Conservation (phyloP, 257 asterid genomes). For the Agastache rugosa region DNA sequence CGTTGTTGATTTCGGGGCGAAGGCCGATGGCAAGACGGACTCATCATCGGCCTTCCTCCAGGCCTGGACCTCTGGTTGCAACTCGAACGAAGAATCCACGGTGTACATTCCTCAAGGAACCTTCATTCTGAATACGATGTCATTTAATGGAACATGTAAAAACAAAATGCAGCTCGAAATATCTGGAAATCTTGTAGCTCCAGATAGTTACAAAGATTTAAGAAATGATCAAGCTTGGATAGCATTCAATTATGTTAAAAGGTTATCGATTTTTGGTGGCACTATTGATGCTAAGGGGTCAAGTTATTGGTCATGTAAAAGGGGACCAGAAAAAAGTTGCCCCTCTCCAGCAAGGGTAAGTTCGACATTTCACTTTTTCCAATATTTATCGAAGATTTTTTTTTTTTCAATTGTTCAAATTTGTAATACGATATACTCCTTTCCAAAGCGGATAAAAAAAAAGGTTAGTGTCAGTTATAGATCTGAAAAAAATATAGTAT, state of each 20-base stretch:
- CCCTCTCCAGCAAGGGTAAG: slow-evolving; percentile 24
- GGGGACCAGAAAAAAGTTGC: background rate
- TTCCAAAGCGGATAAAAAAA: no score
- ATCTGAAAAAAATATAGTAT: no score
- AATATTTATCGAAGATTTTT: no score
- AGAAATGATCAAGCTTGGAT: background rate
- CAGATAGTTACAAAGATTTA: background rate
- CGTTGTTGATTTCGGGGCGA: background rate
- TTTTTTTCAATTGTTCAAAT: no score
- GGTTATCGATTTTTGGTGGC: background rate
- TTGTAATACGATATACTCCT: no score
- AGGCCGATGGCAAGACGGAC: background rate
- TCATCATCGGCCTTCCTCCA: background rate
- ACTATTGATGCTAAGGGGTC: slow-evolving; percentile 8
- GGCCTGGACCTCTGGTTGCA: background rate
- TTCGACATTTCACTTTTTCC: background rate
- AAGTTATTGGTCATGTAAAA: slow-evolving; percentile 8
- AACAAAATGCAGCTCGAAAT: background rate
- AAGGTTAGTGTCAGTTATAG: no score
- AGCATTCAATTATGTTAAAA: background rate
- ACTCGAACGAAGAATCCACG: background rate
- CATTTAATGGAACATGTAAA: background rate
- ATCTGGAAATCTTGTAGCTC: background rate
- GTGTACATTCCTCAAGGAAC: background rate
- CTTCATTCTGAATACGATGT: background rate